Evolutionary conservation across 768 basidiomycete species (phyloP).

Genomic region (Panellus pusillus): DNA sequence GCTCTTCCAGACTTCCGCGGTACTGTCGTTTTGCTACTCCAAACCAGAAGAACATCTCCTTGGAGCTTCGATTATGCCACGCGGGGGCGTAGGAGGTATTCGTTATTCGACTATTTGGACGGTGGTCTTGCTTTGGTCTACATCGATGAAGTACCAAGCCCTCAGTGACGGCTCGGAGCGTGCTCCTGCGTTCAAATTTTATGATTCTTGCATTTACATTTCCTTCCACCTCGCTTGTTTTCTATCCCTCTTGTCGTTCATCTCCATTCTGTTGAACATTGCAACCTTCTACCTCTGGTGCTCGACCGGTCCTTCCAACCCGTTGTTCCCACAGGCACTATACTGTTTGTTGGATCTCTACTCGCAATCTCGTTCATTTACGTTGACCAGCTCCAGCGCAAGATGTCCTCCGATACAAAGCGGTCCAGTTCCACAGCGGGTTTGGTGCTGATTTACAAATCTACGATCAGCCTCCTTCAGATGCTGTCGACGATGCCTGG

Average conservation of each 20-base stretch:
- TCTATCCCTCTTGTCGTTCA: not conserved
- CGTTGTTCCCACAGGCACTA: slow-evolving; percentile 17
- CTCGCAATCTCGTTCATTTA: not conserved
- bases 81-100: slow-evolving; percentile 5
- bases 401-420: slow-evolving; percentile 20
- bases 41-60: slow-evolving; percentile 8
- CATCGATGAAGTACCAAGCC: slow-evolving; percentile 1
- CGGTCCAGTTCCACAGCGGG: slow-evolving; percentile 26
- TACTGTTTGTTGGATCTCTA: slow-evolving; percentile 14
- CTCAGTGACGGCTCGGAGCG: not conserved
- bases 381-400: slow-evolving; percentile 24
- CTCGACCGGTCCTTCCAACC: slow-evolving; percentile 10
- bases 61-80: slow-evolving; percentile 18
- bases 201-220: slow-evolving; percentile 1
- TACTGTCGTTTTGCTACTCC: slow-evolving; percentile 12
- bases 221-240: slow-evolving; percentile 1
- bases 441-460: slow-evolving; percentile 20
- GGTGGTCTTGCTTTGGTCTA: not conserved
- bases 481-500: slow-evolving; percentile 28
- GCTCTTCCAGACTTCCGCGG: slow-evolving; percentile 17
- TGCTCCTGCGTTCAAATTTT: not conserved
- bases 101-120: slow-evolving; percentile 2
- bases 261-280: slow-evolving; percentile 16
- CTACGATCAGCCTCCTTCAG: slow-evolving; percentile 25
- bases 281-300: slow-evolving; percentile 12